Percentiles rank a stretch among this genome's conserved stretches.
Evolutionary conservation across 345 rosid genomes (phyloP).

Genomic region (Brassica nigra): DNA sequence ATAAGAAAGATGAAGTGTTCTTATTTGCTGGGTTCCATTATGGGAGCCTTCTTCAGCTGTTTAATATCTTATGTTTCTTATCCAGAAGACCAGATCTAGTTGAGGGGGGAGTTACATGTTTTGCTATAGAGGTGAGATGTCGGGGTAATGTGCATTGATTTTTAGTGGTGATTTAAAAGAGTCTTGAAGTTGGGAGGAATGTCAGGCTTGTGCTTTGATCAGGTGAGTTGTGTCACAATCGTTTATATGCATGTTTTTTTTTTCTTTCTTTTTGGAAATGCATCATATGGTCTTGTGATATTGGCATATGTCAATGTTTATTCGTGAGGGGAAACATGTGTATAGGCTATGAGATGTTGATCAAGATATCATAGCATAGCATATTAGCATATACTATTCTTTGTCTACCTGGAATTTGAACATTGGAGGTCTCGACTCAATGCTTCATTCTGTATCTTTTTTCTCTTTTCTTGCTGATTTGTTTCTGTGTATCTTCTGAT

Average conservation of each 20-base stretch:
- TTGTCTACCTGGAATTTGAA: not conserved
- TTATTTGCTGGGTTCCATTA: not conserved
- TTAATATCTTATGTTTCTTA: slow-evolving; percentile 38
- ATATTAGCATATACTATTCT: not conserved
- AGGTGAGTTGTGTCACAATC: slow-evolving; percentile 50
- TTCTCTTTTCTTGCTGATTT: slow-evolving; percentile 5
- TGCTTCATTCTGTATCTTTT: not conserved
- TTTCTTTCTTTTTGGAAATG: not conserved
- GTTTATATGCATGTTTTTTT: not conserved
- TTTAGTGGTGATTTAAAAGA: slow-evolving; percentile 56
- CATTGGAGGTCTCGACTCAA: not conserved
- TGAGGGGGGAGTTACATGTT: slow-evolving; percentile 42
- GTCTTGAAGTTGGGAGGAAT: slow-evolving; percentile 57
- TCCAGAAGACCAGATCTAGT: slow-evolving; percentile 48
- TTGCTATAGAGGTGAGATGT: slow-evolving; percentile 49
- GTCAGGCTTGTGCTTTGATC: slow-evolving; percentile 68
- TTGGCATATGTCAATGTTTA: not conserved
- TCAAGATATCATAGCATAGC: not conserved
- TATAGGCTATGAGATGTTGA: slow-evolving; percentile 15
- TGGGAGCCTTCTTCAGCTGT: slow-evolving; percentile 20
- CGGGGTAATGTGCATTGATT: slow-evolving; percentile 42
- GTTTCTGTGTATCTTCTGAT: slow-evolving; percentile 14
- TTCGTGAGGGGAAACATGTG: not conserved
- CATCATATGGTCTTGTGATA: slow-evolving; percentile 9
- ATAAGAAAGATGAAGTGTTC: slow-evolving; percentile 13